phyloP scores from a whole-genome alignment of 768 basidiomycete species.

The Stropharia rugosoannulata region DNA sequence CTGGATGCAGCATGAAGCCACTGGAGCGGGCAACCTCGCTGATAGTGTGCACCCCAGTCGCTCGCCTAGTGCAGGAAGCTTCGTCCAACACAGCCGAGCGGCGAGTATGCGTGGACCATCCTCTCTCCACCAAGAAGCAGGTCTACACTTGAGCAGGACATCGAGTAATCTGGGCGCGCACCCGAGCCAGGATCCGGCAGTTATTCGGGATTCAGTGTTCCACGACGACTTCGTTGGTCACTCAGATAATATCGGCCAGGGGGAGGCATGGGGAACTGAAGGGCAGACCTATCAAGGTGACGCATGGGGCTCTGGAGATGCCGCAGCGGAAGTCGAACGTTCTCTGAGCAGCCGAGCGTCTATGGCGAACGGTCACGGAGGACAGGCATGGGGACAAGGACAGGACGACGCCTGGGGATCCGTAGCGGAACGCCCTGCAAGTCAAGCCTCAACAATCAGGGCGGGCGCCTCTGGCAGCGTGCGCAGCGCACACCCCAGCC shows the following conservation, averaged over 20 bases:
- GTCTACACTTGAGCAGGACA: no score
- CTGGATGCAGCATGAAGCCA: conserved; percentile 2
- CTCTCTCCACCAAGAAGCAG: no score
- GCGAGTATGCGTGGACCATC: neutral
- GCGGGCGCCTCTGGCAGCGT: neutral
- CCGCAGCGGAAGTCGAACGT: neutral
- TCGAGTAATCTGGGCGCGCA: neutral
- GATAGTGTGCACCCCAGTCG: neutral
- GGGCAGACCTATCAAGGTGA: neutral
- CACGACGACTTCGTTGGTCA: neutral
- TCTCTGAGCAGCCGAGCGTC: no score
- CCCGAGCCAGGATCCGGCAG: neutral
- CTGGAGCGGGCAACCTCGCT: neutral
- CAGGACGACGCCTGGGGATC: neutral
- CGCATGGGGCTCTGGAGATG: neutral
- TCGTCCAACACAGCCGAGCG: neutral
- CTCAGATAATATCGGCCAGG: neutral
- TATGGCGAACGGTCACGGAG: neutral
- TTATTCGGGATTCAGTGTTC: conserved; percentile 1
- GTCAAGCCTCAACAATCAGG: neutral
- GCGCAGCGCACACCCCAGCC: neutral
- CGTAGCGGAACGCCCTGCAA: neutral
- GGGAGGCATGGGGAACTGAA: neutral
- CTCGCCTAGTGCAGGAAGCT: neutral
- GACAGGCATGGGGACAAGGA: neutral